A percentile compares a stretch with the other conserved stretches of the same genome.
These are phyloP conservation scores for Fusarium virguliforme DNA, from an alignment of 2,329 filamentous ascomycete species.

Conservation along the genomic window DNA sequence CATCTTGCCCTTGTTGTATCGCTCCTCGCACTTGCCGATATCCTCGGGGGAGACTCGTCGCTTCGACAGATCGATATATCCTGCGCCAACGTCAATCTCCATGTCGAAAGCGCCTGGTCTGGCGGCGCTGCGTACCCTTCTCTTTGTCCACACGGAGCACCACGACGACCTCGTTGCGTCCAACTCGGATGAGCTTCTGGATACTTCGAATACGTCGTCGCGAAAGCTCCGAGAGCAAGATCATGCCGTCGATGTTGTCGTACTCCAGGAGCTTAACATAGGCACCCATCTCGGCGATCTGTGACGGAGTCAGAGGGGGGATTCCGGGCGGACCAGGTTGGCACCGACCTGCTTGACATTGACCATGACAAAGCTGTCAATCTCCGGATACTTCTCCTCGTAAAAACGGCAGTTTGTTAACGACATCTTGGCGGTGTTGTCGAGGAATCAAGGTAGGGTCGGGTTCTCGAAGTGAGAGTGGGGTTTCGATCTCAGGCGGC, in stretches of 20 bases:
- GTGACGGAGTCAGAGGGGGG: conserved; percentile 43
- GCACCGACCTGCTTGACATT: conserved; percentile 93
- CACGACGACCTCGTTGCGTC: conserved; percentile 98
- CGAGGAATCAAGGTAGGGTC: conserved; percentile 46
- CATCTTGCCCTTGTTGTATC: conserved; percentile 99
- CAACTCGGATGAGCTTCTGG: conserved; percentile 98
- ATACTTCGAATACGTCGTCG: conserved; percentile 98
- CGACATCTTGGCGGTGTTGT: conserved; percentile 81
- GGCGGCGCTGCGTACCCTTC: conserved; percentile 75
- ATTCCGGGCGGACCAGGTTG: conserved; percentile 28
- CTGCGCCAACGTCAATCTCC: conserved; percentile 50
- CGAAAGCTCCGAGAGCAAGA: conserved; percentile 96
- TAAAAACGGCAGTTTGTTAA: conserved; percentile 98
- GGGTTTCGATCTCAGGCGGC: conserved; percentile 52
- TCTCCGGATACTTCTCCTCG: conserved; percentile 94
- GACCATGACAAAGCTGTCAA: conserved; percentile 99
- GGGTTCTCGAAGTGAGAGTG: conserved; percentile 52
- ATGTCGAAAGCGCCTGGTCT: conserved; percentile 42
- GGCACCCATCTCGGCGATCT: conserved; percentile 99
- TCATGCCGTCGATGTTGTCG: conserved; percentile 99
- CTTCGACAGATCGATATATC: conserved; percentile 99
- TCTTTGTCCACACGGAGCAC: conserved; percentile 99
- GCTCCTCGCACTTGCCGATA: conserved; percentile 98
- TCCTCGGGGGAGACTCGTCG: conserved; percentile 97
- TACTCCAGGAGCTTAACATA: conserved; percentile 99